A percentile compares a stretch with the other conserved stretches of the same genome.
These are phyloP conservation scores for Hanseniaspora mollemarum DNA, from an alignment of 805 yeast species.

Conservation along the genomic window DNA sequence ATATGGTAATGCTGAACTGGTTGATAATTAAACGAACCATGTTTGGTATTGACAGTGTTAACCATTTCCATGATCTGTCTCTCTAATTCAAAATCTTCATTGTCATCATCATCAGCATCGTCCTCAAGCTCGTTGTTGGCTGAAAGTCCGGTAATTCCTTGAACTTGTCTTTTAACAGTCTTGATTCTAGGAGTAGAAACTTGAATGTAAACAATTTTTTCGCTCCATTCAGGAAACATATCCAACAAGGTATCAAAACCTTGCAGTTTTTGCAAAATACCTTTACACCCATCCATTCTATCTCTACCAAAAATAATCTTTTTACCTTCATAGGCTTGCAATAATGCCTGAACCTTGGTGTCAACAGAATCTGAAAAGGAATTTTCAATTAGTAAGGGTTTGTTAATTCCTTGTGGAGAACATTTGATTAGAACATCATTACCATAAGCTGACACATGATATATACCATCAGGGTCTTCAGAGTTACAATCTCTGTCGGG, in stretches of 20 bases:
- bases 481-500: conserved; percentile 30
- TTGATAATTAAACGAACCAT: conserved; percentile 67
- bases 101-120: conserved; percentile 22
- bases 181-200: conserved; percentile 57
- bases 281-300: conserved; percentile 79
- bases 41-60: conserved; percentile 69
- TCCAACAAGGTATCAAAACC: conserved; percentile 82
- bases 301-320: conserved; percentile 90
- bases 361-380: conserved; percentile 39
- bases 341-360: conserved; percentile 53
- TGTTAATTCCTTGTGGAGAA: conserved; percentile 83
- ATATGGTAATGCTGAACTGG: conserved; percentile 91
- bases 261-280: conserved; percentile 83
- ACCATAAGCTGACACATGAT: conserved; percentile 56
- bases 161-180: conserved; percentile 30
- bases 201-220: conserved; percentile 77
- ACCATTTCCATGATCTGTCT: conserved; percentile 74
- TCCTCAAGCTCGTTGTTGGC: not conserved
- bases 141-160: conserved; percentile 28
- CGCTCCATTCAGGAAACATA: conserved; percentile 87
- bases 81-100: conserved; percentile 50
- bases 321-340: conserved; percentile 48
- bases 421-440: conserved; percentile 61
- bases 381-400: conserved; percentile 52
- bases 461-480: conserved; percentile 32